Conservation (phyloP, 2,329 filamentous ascomycete genomes). For the Mycosphaerella arachidis region DNA sequence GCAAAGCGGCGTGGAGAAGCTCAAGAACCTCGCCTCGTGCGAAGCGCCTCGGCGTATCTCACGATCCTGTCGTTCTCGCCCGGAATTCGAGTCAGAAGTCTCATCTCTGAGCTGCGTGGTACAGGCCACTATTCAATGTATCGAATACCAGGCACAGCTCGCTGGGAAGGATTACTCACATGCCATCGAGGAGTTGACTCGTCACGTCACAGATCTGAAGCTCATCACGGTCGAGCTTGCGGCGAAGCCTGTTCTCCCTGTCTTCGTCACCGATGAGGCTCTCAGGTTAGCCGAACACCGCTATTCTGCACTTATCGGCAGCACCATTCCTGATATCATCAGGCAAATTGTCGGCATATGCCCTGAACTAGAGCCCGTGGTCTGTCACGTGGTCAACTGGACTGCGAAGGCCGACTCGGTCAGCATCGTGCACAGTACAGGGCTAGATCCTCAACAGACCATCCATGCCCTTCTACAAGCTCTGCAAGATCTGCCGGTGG, state of each 20-base stretch:
- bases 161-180: constrained; percentile 13
- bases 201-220: neutral
- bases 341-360: neutral
- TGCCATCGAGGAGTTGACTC: neutral
- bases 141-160: constrained; percentile 17
- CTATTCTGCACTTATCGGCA: neutral
- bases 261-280: neutral
- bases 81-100: neutral
- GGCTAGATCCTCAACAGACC: constrained; percentile 22
- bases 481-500: neutral
- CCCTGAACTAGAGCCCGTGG: constrained; percentile 22
- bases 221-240: neutral
- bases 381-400: constrained; percentile 26
- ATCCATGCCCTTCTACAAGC: neutral
- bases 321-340: neutral
- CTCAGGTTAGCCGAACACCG: neutral
- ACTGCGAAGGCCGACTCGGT: constrained; percentile 10
- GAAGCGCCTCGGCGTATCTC: neutral
- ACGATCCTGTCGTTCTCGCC: neutral
- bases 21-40: constrained; percentile 5
- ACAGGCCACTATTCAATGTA: constrained; percentile 7
- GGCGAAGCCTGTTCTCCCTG: neutral
- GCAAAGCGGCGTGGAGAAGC: constrained; percentile 6
- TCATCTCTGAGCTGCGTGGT: constrained; percentile 6
- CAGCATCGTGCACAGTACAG: neutral